These are phyloP conservation scores for Tilletia indica DNA, from an alignment of 1,284 basidiomycete genomes.

Conservation along the genomic window DNA sequence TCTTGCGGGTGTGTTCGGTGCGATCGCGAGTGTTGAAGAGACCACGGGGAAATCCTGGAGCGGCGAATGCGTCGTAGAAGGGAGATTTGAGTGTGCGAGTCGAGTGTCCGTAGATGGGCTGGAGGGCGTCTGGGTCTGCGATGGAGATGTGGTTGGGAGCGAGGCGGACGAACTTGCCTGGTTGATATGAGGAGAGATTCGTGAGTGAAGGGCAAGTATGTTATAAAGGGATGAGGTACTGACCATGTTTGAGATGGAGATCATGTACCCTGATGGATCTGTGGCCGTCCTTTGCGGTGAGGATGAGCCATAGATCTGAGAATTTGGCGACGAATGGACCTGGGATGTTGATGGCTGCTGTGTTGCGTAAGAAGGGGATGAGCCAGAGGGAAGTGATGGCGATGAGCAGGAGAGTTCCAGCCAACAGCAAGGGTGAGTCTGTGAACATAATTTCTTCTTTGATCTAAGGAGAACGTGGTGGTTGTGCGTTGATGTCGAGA, in stretches of 20 bases:
- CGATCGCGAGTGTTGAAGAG: constrained; percentile 83
- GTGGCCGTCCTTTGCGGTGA: constrained; percentile 67
- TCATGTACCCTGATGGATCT: constrained; percentile 74
- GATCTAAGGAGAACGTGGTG: no score
- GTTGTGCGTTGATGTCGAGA: no score
- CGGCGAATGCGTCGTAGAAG: constrained; percentile 72
- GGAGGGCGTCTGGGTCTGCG: constrained; percentile 62
- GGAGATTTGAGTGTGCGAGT: constrained; percentile 42
- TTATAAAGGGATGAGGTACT: constrained; percentile 27
- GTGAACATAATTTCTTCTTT: no score
- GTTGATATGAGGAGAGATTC: constrained; percentile 61
- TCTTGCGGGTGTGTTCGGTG: constrained; percentile 77
- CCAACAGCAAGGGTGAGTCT: no score
- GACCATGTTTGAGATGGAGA: constrained; percentile 74
- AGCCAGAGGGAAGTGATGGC: constrained; percentile 31
- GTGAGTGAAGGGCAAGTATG: background rate
- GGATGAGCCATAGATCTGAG: constrained; percentile 74
- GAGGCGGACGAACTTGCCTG: constrained; percentile 67
- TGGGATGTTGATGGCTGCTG: constrained; percentile 58
- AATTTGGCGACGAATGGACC: constrained; percentile 76
- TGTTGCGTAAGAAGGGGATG: constrained; percentile 37
- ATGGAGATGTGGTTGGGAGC: constrained; percentile 83
- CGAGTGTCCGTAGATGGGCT: constrained; percentile 39
- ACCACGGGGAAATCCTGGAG: constrained; percentile 57
- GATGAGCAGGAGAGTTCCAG: constrained; percentile 10